Evolutionary conservation across 495 filamentous ascomycete species (phyloP).

Genomic region (Pseudoneurospora amorphoporcata): DNA sequence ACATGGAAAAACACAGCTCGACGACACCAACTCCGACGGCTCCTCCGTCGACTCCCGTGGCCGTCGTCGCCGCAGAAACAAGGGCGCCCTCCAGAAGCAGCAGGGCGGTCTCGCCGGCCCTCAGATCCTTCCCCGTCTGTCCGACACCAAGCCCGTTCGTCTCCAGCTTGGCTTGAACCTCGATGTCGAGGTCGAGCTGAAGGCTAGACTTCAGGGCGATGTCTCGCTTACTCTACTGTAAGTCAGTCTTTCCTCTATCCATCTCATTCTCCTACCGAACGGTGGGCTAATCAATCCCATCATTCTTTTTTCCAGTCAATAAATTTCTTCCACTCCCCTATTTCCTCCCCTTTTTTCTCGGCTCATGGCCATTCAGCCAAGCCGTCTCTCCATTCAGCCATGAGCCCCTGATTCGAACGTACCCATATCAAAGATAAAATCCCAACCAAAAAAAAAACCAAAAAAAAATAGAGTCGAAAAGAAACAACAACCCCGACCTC

Average conservation of each 20-base stretch:
- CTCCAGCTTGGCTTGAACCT: conserved; percentile 26
- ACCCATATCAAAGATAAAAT: background rate
- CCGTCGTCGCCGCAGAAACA: conserved; percentile 13
- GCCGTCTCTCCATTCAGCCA: background rate
- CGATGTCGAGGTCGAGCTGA: conserved; percentile 26
- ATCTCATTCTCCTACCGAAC: background rate
- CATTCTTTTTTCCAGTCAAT: background rate
- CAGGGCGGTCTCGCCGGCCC: conserved; percentile 4
- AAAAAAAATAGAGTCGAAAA: conserved; percentile 14
- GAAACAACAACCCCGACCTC: conserved; percentile 7
- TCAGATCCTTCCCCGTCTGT: conserved; percentile 10
- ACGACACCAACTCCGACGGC: conserved; percentile 18
- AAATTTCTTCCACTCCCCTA: background rate
- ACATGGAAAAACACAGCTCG: conserved; percentile 9
- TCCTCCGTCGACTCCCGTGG: conserved; percentile 21
- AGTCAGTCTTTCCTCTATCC: conserved; percentile 5
- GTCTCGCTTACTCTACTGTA: conserved; percentile 26
- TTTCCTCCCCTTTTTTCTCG: background rate
- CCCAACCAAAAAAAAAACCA: conserved; percentile 6
- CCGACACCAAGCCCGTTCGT: conserved; percentile 25
- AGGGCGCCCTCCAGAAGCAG: conserved; percentile 9
- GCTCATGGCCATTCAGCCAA: background rate
- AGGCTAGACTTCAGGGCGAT: conserved; percentile 26
- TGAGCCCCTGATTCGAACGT: background rate
- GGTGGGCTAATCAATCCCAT: background rate